Percentiles rank a stretch among this genome's conserved stretches.
Conservation (phyloP, 108 stramenopile species). For the Mediolabrus comicus region DNA sequence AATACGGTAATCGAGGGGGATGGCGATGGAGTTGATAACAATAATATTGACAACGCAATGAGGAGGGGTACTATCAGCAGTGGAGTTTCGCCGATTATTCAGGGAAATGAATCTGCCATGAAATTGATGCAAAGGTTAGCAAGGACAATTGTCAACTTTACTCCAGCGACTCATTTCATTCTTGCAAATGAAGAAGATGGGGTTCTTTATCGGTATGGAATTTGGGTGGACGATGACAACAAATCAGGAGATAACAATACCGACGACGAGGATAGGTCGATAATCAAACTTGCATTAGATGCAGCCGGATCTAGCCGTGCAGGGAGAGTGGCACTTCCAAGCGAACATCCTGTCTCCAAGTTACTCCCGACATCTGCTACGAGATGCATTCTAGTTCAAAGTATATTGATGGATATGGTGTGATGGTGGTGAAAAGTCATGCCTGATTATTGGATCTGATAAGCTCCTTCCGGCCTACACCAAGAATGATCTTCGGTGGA, state of each 20-base stretch:
- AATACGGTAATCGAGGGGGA: neutral
- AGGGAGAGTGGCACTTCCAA: slow-evolving; percentile 66
- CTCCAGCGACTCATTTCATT: slow-evolving; percentile 33
- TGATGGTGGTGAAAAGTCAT: slow-evolving; percentile 14
- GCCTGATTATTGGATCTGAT: slow-evolving; percentile 65
- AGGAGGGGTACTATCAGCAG: neutral
- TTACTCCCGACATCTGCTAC: slow-evolving; percentile 28
- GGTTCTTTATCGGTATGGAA: slow-evolving; percentile 24
- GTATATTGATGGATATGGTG: slow-evolving; percentile 33
- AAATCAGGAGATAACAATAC: too few relatives aligned
- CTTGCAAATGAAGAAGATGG: slow-evolving; percentile 29
- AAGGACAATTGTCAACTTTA: slow-evolving; percentile 30
- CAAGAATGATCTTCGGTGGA: slow-evolving; percentile 69
- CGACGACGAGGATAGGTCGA: slow-evolving; percentile 30
- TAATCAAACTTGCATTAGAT: slow-evolving; percentile 21
- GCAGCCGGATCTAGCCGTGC: slow-evolving; percentile 28
- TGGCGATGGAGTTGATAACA: neutral
- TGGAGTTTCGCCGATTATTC: neutral
- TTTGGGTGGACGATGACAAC: neutral
- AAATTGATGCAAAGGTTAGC: slow-evolving; percentile 19
- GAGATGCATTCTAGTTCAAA: slow-evolving; percentile 76
- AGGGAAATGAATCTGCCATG: neutral
- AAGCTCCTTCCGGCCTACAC: slow-evolving; percentile 69
- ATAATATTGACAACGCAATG: too few relatives aligned
- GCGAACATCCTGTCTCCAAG: slow-evolving; percentile 55